phyloP scores from a whole-genome alignment of 495 filamentous ascomycete species.

The Lichenothelia convexa region DNA sequence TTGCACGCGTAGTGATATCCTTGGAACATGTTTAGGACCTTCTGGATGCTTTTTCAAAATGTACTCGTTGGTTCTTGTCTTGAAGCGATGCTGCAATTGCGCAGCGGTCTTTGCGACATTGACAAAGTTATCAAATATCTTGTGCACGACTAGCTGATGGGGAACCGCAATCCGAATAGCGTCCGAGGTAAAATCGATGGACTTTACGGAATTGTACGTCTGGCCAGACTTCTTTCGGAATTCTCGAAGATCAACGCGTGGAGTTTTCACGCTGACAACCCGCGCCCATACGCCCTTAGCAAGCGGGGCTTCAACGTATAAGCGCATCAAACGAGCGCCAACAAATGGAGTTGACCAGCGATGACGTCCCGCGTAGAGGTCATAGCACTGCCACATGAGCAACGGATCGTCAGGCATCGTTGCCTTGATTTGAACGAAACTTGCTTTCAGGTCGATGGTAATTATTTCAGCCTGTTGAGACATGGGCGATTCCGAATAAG shows the following conservation, averaged over 20 bases:
- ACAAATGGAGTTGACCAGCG: conserved; percentile 69
- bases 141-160: conserved; percentile 83
- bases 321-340: conserved; percentile 50
- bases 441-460: conserved; percentile 58
- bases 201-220: conserved; percentile 49
- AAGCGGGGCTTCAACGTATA: conserved; percentile 74
- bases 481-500: too few relatives aligned
- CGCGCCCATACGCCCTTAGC: conserved; percentile 70
- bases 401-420: conserved; percentile 71
- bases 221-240: conserved; percentile 45
- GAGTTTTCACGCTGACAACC: conserved; percentile 61
- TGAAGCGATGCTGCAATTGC: conserved; percentile 82
- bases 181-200: conserved; percentile 68
- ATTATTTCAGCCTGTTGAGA: conserved; percentile 40
- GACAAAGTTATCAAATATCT: conserved; percentile 78
- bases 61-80: conserved; percentile 71
- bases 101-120: conserved; percentile 74
- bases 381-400: conserved; percentile 76
- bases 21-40: conserved; percentile 68
- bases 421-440: conserved; percentile 73
- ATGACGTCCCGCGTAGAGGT: conserved; percentile 62
- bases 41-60: conserved; percentile 66
- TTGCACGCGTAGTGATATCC: conserved; percentile 61
- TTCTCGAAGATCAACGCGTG: conserved; percentile 63
- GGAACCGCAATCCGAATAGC: conserved; percentile 79